These are phyloP conservation scores for Colletotrichum spinosum DNA, from an alignment of 2,329 filamentous ascomycete species.

Conservation along the genomic window DNA sequence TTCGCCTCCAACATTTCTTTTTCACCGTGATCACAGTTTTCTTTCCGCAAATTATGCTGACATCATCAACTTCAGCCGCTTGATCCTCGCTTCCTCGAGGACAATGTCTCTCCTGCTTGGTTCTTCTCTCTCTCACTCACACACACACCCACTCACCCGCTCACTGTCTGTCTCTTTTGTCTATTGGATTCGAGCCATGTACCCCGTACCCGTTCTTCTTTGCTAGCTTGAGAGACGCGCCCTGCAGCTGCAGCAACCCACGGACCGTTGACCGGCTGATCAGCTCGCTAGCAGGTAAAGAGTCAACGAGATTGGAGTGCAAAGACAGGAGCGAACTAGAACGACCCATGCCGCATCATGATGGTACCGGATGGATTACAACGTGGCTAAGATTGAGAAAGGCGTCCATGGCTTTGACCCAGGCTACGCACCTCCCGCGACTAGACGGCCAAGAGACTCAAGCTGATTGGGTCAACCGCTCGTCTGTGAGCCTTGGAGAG, in stretches of 20 bases:
- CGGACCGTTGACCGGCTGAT: slow-evolving; percentile 23
- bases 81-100: slow-evolving; percentile 21
- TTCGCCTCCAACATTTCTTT: slow-evolving; percentile 23
- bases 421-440: slow-evolving; percentile 27
- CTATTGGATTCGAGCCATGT: too few relatives aligned
- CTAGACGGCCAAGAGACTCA: slow-evolving; percentile 26
- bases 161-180: not conserved
- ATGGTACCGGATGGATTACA: slow-evolving; percentile 30
- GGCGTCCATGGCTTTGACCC: slow-evolving; percentile 33
- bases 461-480: slow-evolving; percentile 24
- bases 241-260: slow-evolving; percentile 17
- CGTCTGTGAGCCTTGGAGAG: slow-evolving; percentile 29
- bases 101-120: not conserved
- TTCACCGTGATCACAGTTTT: slow-evolving; percentile 16
- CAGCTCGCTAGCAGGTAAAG: slow-evolving; percentile 4
- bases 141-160: not conserved
- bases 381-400: slow-evolving; percentile 32
- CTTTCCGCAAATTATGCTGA: slow-evolving; percentile 31
- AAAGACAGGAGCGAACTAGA: slow-evolving; percentile 35
- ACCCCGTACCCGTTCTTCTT: too few relatives aligned
- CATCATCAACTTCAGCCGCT: slow-evolving; percentile 32
- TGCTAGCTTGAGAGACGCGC: slow-evolving; percentile 12
- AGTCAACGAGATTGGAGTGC: slow-evolving; percentile 33
- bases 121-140: not conserved
- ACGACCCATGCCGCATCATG: slow-evolving; percentile 25